Evolutionary conservation across 129 eudicot genomes (phyloP), one percentile per base, ranked within the genome.

Genomic region (Flaveria bidentis): DNA sequence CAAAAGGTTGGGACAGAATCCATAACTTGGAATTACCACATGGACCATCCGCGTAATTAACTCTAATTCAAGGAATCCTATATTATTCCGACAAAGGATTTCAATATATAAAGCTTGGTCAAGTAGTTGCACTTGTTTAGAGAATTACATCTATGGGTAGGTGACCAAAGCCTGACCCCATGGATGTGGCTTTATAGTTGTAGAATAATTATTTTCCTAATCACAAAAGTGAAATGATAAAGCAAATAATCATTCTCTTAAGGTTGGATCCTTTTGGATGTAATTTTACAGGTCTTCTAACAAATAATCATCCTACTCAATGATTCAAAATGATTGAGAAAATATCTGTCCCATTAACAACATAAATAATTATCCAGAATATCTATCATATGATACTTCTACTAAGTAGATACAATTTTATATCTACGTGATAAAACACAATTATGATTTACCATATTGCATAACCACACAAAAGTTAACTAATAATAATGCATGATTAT

Each of bases 211-310:
- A 20, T 56, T 56, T 56, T 56, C 14, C 63, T 22, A 56, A 56
- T 56, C 28, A 56, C 30, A 18, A 22, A 56, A 56, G 30, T 56
- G 28, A 20, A 56, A 56, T 7, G 14, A 56, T 56, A 56, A 56
- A 56, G 30, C 55, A 41, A 68, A 44, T 46, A 36, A 45, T 17
- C 73, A 44, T 12, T 22, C 14, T 67, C 25, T 17, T 45, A 18
- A 50, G 12, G 49, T 72, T 72, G 20, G 18, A 56, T 55, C 67
- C 67, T 50, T 61, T 53, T 53, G 8, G 5, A 20, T 55, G 76
- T 55, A 3, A 13, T 20, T 72, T 41, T 22, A 36, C 66, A 18
- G 53, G 47, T 53, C 67, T 18, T 72, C 25, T 2, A 55, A 39
- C 12, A 57, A 20, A 56, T 11, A 39, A 33, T 15, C 6, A 55